Percentiles rank a stretch among this genome's conserved stretches.
These are phyloP conservation scores for Paraphoma chrysanthemicola DNA, from an alignment of 2,329 filamentous ascomycete species.

Conservation along the genomic window DNA sequence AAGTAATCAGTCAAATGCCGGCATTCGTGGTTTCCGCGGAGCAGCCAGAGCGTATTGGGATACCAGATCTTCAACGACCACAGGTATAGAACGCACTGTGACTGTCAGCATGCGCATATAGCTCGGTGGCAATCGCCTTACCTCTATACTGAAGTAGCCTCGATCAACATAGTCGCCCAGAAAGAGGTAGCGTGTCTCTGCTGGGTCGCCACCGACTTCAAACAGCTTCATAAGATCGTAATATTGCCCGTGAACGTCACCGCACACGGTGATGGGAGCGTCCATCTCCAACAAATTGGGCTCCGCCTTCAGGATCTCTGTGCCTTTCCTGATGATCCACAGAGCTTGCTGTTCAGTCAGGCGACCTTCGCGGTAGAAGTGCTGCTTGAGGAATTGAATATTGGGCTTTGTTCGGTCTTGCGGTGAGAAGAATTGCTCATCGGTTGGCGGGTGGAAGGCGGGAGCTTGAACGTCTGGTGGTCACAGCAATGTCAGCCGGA, in stretches of 20 bases:
- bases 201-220: conserved; percentile 94
- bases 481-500: conserved; percentile 32
- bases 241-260: conserved; percentile 98
- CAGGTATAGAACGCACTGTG: conserved; percentile 88
- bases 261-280: conserved; percentile 97
- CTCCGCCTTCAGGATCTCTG: conserved; percentile 85
- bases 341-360: conserved; percentile 96
- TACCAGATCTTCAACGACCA: conserved; percentile 99
- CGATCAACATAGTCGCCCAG: conserved; percentile 97
- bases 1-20: conserved; percentile 99
- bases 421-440: conserved; percentile 93
- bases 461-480: conserved; percentile 91
- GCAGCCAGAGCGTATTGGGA: conserved; percentile 93
- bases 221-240: conserved; percentile 99
- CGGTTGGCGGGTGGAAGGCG: conserved; percentile 87
- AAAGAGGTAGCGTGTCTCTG: conserved; percentile 96
- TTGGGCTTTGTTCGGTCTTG: conserved; percentile 87
- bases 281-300: conserved; percentile 99
- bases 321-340: conserved; percentile 90
- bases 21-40: conserved; percentile 98
- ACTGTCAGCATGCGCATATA: conserved; percentile 39
- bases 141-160: conserved; percentile 98
- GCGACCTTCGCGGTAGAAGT: conserved; percentile 96
- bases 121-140: conserved; percentile 37
- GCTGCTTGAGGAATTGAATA: conserved; percentile 93